Percentiles rank a stretch among this genome's conserved stretches.
Evolutionary conservation across 176 grass and related monocot genomes (phyloP).

Genomic region (Poa annua): DNA sequence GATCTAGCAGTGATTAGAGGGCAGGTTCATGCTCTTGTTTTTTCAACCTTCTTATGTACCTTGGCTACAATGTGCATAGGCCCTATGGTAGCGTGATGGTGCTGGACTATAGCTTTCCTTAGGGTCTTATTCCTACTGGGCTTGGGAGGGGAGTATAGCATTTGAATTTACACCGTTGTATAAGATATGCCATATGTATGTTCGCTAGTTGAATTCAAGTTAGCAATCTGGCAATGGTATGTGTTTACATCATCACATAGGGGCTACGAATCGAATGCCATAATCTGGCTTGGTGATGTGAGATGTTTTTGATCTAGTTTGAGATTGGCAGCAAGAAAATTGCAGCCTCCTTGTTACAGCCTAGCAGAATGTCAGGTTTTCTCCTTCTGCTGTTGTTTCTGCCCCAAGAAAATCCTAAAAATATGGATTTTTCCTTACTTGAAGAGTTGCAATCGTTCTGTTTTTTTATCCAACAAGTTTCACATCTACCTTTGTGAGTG

Average conservation of each 20-base stretch:
- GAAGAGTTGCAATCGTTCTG: background rate
- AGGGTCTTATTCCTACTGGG: constrained; percentile 20
- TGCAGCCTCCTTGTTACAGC: background rate
- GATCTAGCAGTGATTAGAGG: constrained; percentile 28
- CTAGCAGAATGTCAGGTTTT: background rate
- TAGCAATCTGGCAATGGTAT: constrained; percentile 26
- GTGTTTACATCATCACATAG: background rate
- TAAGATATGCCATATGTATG: constrained; percentile 21
- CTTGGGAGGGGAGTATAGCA: constrained; percentile 32
- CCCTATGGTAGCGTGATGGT: constrained; percentile 6
- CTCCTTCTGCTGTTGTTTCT: background rate
- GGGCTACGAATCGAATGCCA: background rate
- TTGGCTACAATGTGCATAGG: constrained; percentile 41
- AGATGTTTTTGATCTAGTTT: background rate
- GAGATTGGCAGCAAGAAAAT: constrained; percentile 9
- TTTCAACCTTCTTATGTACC: background rate
- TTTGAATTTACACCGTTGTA: constrained; percentile 38
- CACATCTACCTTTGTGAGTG: background rate
- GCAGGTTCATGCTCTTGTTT: constrained; percentile 7
- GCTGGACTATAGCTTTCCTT: constrained; percentile 38
- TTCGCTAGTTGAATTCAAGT: constrained; percentile 2
- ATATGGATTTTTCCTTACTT: background rate
- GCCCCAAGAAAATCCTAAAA: background rate
- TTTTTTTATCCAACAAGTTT: background rate
- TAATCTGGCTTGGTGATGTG: background rate